Percentiles rank a stretch among this genome's conserved stretches.
phyloP scores from a whole-genome alignment of 2,329 filamentous ascomycete species.

The Cladosporium velox region DNA sequence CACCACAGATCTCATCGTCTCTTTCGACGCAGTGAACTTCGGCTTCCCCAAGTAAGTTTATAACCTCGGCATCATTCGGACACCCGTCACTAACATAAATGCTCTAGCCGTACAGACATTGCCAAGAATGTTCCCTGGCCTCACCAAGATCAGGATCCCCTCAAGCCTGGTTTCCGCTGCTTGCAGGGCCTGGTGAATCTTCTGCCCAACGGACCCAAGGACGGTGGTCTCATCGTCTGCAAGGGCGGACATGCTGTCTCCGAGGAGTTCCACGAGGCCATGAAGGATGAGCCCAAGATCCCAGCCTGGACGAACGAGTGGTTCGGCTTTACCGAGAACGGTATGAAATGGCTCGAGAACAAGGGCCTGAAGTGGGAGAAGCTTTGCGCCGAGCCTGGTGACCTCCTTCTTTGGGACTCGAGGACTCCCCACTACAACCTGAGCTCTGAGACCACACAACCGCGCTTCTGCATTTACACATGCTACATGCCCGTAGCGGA shows the following conservation, averaged over 20 bases:
- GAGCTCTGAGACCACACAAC: slow-evolving; percentile 32
- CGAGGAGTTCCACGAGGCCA: slow-evolving; percentile 37
- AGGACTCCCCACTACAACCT: slow-evolving; percentile 39
- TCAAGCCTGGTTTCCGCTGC: slow-evolving; percentile 52
- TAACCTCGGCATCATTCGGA: background rate
- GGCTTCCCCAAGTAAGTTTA: slow-evolving; percentile 40
- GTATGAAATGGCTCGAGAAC: slow-evolving; percentile 35
- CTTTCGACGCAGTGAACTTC: slow-evolving; percentile 53
- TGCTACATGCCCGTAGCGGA: slow-evolving; percentile 42
- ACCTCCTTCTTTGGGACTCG: slow-evolving; percentile 33
- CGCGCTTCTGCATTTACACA: slow-evolving; percentile 39
- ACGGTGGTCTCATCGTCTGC: slow-evolving; percentile 42
- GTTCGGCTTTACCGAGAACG: slow-evolving; percentile 38
- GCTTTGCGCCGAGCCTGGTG: slow-evolving; percentile 32
- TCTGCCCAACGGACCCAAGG: slow-evolving; percentile 39
- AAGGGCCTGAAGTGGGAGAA: slow-evolving; percentile 31
- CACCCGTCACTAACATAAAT: background rate
- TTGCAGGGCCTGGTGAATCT: slow-evolving; percentile 56
- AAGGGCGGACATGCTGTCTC: slow-evolving; percentile 37
- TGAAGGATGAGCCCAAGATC: slow-evolving; percentile 34
- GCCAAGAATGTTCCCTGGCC: slow-evolving; percentile 43
- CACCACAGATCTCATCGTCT: slow-evolving; percentile 51
- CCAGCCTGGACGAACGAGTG: slow-evolving; percentile 38
- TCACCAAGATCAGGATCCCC: slow-evolving; percentile 48
- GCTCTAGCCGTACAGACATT: background rate